These are phyloP conservation scores for Helotiales sp. DNA, from an alignment of 2,329 filamentous ascomycete genomes.

Conservation along the genomic window DNA sequence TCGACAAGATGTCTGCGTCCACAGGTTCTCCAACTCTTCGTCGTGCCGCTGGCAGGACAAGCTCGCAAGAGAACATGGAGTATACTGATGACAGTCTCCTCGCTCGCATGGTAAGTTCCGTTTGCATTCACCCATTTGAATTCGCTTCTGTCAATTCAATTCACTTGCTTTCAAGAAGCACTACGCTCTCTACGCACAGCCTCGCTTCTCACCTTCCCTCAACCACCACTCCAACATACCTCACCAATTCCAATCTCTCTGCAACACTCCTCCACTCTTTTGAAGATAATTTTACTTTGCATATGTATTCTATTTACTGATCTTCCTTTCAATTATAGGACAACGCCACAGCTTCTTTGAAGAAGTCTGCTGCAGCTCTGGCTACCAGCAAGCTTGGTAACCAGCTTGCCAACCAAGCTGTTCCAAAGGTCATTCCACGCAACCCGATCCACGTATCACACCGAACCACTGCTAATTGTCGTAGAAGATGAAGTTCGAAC, in stretches of 20 bases:
- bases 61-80: constrained; percentile 38
- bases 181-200: background rate
- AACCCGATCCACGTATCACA: background rate
- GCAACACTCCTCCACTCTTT: background rate
- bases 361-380: constrained; percentile 44
- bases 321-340: constrained; percentile 22
- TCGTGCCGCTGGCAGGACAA: constrained; percentile 37
- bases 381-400: constrained; percentile 56
- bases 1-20: constrained; percentile 41
- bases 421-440: constrained; percentile 47
- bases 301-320: constrained; percentile 14
- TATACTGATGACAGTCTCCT: constrained; percentile 8
- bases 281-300: background rate
- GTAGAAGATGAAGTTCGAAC: constrained; percentile 50
- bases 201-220: background rate
- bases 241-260: background rate
- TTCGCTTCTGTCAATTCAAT: background rate
- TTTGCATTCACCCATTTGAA: background rate
- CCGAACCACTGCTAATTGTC: constrained; percentile 30
- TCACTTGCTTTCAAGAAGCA: background rate
- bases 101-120: constrained; percentile 36
- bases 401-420: constrained; percentile 54
- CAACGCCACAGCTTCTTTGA: constrained; percentile 27
- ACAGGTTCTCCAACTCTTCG: constrained; percentile 44
- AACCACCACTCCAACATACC: background rate